These are phyloP conservation scores for Myxozyma monticola DNA, from an alignment of 805 yeast species.

Conservation along the genomic window DNA sequence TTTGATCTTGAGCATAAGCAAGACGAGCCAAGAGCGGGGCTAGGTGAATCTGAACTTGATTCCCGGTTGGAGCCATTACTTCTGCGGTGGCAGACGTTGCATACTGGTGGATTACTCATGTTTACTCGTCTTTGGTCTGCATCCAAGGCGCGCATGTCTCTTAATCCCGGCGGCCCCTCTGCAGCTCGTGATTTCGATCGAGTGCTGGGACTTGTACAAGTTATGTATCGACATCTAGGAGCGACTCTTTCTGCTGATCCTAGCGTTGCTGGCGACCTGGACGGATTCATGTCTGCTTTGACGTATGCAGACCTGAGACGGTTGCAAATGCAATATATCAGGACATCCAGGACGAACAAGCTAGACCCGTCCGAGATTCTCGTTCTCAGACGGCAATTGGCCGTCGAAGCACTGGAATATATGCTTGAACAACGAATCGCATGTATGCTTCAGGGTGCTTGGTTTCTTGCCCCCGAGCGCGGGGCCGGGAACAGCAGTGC, in stretches of 20 bases:
- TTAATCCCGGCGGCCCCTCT: neutral
- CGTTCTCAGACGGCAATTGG: conserved; percentile 6
- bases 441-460: conserved; percentile 15
- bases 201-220: conserved; percentile 12
- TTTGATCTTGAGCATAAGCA: conserved; percentile 3
- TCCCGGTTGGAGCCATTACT: conserved; percentile 10
- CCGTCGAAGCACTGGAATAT: conserved; percentile 3
- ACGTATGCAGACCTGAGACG: conserved; percentile 7
- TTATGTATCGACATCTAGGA: conserved; percentile 5
- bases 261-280: neutral
- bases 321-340: conserved; percentile 12
- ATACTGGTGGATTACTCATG: conserved; percentile 10
- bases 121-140: conserved; percentile 16
- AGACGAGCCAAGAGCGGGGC: neutral
- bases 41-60: neutral
- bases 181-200: neutral
- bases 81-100: conserved; percentile 20
- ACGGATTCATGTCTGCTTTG: neutral
- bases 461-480: conserved; percentile 9
- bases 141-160: conserved; percentile 3
- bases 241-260: neutral
- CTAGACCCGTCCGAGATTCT: conserved; percentile 9
- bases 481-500: neutral
- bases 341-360: too few species aligned
- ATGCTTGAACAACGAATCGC: conserved; percentile 15